Percentiles rank a stretch among this genome's conserved stretches.
Evolutionary conservation across 352 stramenopile genomes (phyloP).

Genomic region (Pythium biforme): DNA sequence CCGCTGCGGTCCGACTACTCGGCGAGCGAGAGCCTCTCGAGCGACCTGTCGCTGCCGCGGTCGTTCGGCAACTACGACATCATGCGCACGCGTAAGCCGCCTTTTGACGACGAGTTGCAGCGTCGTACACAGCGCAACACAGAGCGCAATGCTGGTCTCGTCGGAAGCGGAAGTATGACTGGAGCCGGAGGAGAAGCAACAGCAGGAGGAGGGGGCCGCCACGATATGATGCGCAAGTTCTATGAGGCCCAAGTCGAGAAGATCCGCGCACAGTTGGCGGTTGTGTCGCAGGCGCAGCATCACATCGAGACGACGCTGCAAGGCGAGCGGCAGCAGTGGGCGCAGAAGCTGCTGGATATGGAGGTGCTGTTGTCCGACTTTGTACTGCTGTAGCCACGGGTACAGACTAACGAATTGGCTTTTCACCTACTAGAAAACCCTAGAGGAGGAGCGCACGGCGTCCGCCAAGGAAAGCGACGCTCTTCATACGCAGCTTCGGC

Average conservation of each 20-base stretch:
- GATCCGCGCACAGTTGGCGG: slow-evolving; percentile 55
- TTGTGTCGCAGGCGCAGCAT: slow-evolving; percentile 44
- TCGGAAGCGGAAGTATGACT: not conserved
- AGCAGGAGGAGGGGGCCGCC: not conserved
- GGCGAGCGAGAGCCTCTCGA: slow-evolving; percentile 66
- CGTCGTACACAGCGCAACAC: slow-evolving; percentile 20
- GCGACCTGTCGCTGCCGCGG: slow-evolving; percentile 64
- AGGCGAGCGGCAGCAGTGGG: slow-evolving; percentile 40
- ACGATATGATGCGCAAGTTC: slow-evolving; percentile 72
- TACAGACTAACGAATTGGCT: not conserved
- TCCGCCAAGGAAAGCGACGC: slow-evolving; percentile 6
- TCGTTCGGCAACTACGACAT: slow-evolving; percentile 67
- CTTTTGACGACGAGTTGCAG: slow-evolving; percentile 64
- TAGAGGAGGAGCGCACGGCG: not conserved
- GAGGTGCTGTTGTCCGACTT: slow-evolving; percentile 14
- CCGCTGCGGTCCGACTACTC: slow-evolving; percentile 45
- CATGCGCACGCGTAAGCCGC: slow-evolving; percentile 17
- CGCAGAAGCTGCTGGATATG: slow-evolving; percentile 16
- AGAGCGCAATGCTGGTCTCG: slow-evolving; percentile 1
- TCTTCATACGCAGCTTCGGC: slow-evolving; percentile 29
- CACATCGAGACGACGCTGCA: slow-evolving; percentile 50
- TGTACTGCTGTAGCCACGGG: not conserved
- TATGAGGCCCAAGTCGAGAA: slow-evolving; percentile 82
- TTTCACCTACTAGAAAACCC: slow-evolving; percentile 21
- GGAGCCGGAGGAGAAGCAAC: too few relatives aligned